Evolutionary conservation across 805 yeast species (phyloP), one percentile per base, ranked within the genome.

Genomic region (Metschnikowia gruessii): DNA sequence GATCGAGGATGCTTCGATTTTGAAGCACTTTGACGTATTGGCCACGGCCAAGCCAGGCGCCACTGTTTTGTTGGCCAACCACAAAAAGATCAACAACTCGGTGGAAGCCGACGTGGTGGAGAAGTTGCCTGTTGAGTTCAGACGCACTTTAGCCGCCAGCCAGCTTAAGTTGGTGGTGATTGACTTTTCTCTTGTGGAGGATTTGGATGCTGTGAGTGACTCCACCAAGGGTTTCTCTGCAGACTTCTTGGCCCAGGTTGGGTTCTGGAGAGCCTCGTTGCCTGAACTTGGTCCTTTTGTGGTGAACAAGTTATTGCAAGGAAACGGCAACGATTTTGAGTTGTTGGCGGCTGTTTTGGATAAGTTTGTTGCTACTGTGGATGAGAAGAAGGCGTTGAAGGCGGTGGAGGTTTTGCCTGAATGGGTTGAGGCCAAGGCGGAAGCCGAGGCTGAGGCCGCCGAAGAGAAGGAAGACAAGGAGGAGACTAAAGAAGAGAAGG

Each of bases 301-400:
- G 53, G 89, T 87, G 49, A 82, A 87, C 65, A 83, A 84, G 63
- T 79, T 89, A 56, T 80, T 85, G 66, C 87, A 84, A 62, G 83
- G 94, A 13, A 85, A 85, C 51, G 94, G 95, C 42, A 77, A 85
- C 42, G 89, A 83, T 52, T 86, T 88, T 50, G 96, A 90, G 69
- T 70, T 85, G 49, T 75, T 89, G 53, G 87, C 86, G 29, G 81
- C 85, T 29, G 88, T 83, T 39, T 72, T 85, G 60, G 81, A 83
- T 48, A 79, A 80, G 48, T 76, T 82, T 43, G 77, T 87, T 45
- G 82, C 81, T 41, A 80, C 82, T 50, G 77, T 78, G 16, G 73
- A 75, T 42, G 79, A 78, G 61, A 60, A 63, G 50, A 44, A 71
- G 54, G 71, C 63, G 2, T 69, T 74, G 56, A 70, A 68, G 54